Evolutionary conservation across 2,329 filamentous ascomycete species (phyloP), one percentile per base, ranked within the genome.

Genomic region (Fusarium burgessii): DNA sequence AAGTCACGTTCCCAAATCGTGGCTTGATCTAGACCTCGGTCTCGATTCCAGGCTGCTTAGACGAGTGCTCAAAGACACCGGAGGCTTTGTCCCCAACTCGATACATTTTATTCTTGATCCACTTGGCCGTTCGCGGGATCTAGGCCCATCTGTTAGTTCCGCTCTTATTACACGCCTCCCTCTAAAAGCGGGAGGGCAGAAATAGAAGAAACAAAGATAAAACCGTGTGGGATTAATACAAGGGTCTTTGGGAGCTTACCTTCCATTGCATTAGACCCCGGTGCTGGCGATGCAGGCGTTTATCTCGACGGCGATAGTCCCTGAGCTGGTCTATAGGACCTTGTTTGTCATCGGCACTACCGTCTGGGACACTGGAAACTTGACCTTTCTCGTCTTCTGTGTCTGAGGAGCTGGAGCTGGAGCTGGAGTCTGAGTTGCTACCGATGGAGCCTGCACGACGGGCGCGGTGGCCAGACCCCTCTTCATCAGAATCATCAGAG

Each of bases 181-280:
- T 32, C 49, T 18, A 42, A n/a, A 45, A 47, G 62, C 32, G 40
- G 49, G 27, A 57, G n/a, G 42, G 51, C 33, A 43, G 45, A 25
- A 71, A 71, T 32, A 65, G 58, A 41, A 65, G 58, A 41, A 55
- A 15, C 64, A 33, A 55, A n/a, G 41, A 36, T 36, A 46, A 42
- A 46, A 18, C 38, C 63, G 66, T 40, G 62, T 46, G 58, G 20
- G 20, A 43, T 12, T 47, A 12, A 50, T 20, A 51, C 41, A 55
- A 32, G 65, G 58, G 41, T 27, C 33, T 20, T 23, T n/a, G 23
- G 43, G 35, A 55, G 58, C 78, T 73, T 72, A 81, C 80, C 78
- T 82, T 82, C 89, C 91, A 94, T 80, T 94, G 92, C 92, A 94
- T 94, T 42, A 92, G 77, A 0, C 92, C 92, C 25, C 90, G 82